Conservation (phyloP, 495 filamentous ascomycete genomes). For the Hypoxylon intermedium region DNA sequence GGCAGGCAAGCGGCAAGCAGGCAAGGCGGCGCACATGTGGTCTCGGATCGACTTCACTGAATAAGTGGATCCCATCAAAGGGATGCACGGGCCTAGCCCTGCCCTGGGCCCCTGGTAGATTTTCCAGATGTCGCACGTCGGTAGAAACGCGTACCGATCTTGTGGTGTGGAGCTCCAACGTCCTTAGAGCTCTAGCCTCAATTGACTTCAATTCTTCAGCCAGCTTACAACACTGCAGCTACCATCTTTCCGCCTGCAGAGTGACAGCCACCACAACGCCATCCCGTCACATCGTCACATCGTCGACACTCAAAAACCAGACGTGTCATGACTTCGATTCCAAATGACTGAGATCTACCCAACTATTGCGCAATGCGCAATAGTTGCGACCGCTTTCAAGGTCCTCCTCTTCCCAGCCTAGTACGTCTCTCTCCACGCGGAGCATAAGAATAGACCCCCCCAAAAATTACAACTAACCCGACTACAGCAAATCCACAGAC, state of each 20-base stretch:
- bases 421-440: conserved; percentile 69
- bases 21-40: conserved; percentile 10
- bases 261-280: conserved; percentile 1
- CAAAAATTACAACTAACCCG: conserved; percentile 29
- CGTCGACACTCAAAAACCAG: not conserved
- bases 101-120: not conserved
- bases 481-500: conserved; percentile 91
- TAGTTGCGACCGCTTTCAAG: conserved; percentile 89
- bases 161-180: too few relatives aligned
- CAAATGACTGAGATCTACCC: conserved; percentile 84
- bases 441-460: too few relatives aligned
- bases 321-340: conserved; percentile 28
- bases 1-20: conserved; percentile 25
- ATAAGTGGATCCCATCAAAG: not conserved
- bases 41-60: conserved; percentile 10
- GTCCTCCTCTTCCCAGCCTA: conserved; percentile 94
- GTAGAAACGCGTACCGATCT: conserved; percentile 36
- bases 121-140: conserved; percentile 35
- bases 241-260: conserved; percentile 1
- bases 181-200: conserved; percentile 38
- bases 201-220: conserved; percentile 42
- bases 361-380: conserved; percentile 82
- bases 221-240: conserved; percentile 11
- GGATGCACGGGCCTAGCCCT: conserved; percentile 22
- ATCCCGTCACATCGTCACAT: not conserved